These are phyloP conservation scores for Ustilago tritici DNA, from an alignment of 1,284 basidiomycete species.

Conservation along the genomic window DNA sequence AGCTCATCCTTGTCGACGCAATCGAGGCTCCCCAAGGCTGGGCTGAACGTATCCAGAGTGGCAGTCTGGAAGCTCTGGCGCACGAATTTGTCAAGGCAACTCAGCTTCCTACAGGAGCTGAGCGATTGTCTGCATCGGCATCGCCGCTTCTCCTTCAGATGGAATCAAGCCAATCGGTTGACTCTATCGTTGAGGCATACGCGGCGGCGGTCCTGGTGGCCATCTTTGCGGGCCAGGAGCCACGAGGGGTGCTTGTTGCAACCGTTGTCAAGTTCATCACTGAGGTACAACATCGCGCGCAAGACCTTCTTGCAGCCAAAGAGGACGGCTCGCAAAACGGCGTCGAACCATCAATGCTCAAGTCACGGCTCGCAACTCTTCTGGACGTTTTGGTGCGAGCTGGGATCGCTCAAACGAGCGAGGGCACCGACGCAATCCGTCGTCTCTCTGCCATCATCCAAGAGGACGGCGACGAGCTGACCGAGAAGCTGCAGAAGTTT, in stretches of 20 bases:
- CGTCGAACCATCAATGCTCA: constrained; percentile 8
- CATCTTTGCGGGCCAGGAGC: constrained; percentile 5
- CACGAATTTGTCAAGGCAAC: constrained; percentile 66
- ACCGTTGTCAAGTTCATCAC: constrained; percentile 16
- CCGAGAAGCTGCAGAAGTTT: constrained; percentile 5
- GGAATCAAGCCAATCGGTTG: background rate
- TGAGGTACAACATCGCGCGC: constrained; percentile 16
- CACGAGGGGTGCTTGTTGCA: background rate
- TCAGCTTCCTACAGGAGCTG: constrained; percentile 37
- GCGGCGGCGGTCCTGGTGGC: constrained; percentile 19
- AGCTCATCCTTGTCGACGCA: constrained; percentile 46
- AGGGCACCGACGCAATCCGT: constrained; percentile 3
- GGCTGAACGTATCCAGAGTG: constrained; percentile 56
- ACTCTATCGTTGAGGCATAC: constrained; percentile 20
- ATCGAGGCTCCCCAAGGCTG: constrained; percentile 48
- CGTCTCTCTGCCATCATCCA: constrained; percentile 10
- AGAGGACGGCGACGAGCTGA: constrained; percentile 14
- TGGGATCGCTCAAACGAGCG: constrained; percentile 14
- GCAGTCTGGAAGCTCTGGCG: constrained; percentile 57
- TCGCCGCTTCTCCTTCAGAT: constrained; percentile 12
- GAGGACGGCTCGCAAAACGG: background rate
- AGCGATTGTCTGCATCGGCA: background rate
- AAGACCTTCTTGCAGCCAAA: constrained; percentile 11
- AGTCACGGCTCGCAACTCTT: constrained; percentile 24
- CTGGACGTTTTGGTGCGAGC: constrained; percentile 25